Evolutionary conservation across 23 red algal genomes (phyloP), one percentile per base, ranked within the genome.

Genomic region (Gracilaria gracilis): DNA sequence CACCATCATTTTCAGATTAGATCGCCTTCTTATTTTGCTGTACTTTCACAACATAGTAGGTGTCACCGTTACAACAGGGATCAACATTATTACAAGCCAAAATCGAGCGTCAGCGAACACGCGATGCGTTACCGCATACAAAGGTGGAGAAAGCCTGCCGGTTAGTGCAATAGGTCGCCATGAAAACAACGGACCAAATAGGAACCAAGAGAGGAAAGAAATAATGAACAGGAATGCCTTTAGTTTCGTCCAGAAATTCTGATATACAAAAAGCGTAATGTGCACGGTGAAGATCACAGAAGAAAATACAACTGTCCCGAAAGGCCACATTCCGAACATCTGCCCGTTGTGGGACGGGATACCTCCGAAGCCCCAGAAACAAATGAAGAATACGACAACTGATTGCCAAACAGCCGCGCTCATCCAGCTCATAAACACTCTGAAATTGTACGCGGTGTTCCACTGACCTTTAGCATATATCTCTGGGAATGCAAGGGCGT

Each of bases 401-500:
- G 95, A 97, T 58, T 97, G 95, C 81, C 91, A 97, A 0, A 97
- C 9, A 16, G 79, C 91, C 29, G 91, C 57, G 40, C 69, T 42
- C 21, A 94, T n/a, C 95, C 95, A 97, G 57, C 84, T 83, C 34
- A 93, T 42, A 62, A 97, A 97, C 37, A 93, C 91, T 19, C 95
- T 81, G 33, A 79, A 93, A 48, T 87, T 84, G 62, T 59, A 92
- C 0, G 85, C 86, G 7, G 86, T 89, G 81, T 91, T 93, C 4
- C 86, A 74, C 24, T 97, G 95, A 51, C 95, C 95, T 54, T 92
- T 89, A 14, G 79, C 33, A 61, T 97, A 97, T 54, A 97, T 91
- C 79, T 95, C 95, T 24, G 95, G 95, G 42, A 94, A 98, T 29
- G 93, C 74, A 31, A 98, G 87, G 20, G 95, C 87, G 57, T 98